A percentile compares a stretch with the other conserved stretches of the same genome.
phyloP scores from a whole-genome alignment of 176 grass and related monocot genomes.

The Musa acuminata region DNA sequence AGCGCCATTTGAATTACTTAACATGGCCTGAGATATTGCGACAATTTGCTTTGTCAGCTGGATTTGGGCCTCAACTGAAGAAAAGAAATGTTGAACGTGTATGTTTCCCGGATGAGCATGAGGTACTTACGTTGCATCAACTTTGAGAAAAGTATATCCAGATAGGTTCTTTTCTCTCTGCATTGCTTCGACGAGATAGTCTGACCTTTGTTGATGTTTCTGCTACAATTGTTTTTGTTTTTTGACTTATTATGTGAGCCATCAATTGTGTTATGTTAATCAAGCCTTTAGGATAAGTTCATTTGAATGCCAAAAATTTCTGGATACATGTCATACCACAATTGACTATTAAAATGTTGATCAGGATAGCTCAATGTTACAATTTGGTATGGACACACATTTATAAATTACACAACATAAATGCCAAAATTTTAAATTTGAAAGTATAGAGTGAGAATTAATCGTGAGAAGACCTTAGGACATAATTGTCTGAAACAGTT shows the following conservation, averaged over 20 bases:
- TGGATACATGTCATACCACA: too few species aligned
- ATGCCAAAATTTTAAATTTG: too few species aligned
- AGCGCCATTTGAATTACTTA: constrained; percentile 56
- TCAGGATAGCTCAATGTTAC: too few species aligned
- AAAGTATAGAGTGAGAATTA: too few species aligned
- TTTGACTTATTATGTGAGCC: not conserved
- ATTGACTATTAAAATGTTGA: too few species aligned
- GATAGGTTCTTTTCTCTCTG: not conserved
- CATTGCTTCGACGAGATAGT: not conserved
- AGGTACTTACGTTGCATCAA: constrained; percentile 37
- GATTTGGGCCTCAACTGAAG: constrained; percentile 76
- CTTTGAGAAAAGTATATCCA: not conserved
- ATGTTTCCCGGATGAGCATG: constrained; percentile 53
- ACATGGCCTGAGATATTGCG: constrained; percentile 93
- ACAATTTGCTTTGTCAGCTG: constrained; percentile 79
- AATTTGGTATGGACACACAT: too few species aligned
- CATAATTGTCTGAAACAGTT: too few species aligned
- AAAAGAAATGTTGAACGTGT: constrained; percentile 42
- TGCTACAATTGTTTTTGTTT: not conserved
- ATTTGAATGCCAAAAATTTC: too few species aligned
- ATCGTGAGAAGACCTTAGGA: too few species aligned
- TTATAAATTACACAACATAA: too few species aligned
- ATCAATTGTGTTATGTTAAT: not conserved
- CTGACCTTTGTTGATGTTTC: not conserved
- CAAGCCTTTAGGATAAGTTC: too few species aligned